Evolutionary conservation across 1,139 yeast genomes (phyloP).

Genomic region (Lodderomyces parapsilosis): DNA sequence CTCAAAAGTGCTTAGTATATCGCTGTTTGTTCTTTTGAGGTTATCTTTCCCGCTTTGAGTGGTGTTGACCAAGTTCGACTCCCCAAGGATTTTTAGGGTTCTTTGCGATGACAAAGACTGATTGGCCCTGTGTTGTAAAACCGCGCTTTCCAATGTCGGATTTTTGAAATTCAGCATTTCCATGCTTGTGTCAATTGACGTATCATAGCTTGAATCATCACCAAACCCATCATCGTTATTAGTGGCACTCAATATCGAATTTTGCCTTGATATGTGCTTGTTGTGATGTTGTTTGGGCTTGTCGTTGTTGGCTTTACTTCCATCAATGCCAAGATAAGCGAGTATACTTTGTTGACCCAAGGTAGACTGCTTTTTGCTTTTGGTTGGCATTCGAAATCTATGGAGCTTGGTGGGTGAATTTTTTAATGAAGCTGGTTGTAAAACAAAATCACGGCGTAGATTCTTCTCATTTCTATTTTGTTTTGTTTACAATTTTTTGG

Average conservation of each 20-base stretch:
- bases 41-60: not conserved
- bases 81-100: not conserved
- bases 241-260: constrained; percentile 18
- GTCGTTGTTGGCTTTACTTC: not conserved
- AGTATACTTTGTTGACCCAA: not conserved
- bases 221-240: constrained; percentile 15
- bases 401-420: not conserved
- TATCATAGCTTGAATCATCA: constrained; percentile 27
- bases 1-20: constrained; percentile 12
- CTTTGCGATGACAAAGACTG: constrained; percentile 10
- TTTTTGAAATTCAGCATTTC: constrained; percentile 28
- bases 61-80: not conserved
- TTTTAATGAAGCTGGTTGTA: too few relatives aligned
- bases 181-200: constrained; percentile 29
- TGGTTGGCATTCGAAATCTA: not conserved
- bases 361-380: not conserved
- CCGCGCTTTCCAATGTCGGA: constrained; percentile 15
- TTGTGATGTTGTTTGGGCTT: not conserved
- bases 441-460: not conserved
- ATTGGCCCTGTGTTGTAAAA: not conserved
- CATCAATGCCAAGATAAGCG: not conserved
- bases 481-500: not conserved
- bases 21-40: constrained; percentile 11
- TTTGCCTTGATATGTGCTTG: constrained; percentile 16
- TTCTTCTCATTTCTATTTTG: too few relatives aligned